Evolutionary conservation across 768 basidiomycete genomes (phyloP), one percentile per base, ranked within the genome.

Genomic region (Russula sp.): DNA sequence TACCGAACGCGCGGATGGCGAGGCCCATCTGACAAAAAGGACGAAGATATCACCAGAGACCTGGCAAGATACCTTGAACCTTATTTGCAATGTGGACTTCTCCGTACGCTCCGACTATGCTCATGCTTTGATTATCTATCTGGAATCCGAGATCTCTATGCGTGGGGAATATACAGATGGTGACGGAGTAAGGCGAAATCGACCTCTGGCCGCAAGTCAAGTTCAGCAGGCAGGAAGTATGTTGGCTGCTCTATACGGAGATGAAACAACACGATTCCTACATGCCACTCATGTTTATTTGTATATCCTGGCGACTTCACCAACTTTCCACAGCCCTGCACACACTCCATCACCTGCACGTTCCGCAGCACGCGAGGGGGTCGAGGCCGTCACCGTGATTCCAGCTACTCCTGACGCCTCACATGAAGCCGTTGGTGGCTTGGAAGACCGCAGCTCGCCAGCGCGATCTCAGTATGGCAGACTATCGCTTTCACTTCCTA

Each of bases 1-100:
- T 25, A 49, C 50, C 11, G 63, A 65, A 36, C 65, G 56, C 46
- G 35, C 52, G 8, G 68, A 71, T 13, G 67, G 65, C 5, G 72
- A 72, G 9, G 58, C 75, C 50, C 78, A 76, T 25, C 69, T 74
- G 29, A 77, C 83, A n/a, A 79, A 84, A 55, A 77, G 90, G 60
- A 85, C 83, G 10, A 79, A 79, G 63, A 81, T 97, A 36, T 78
- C 87, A 3, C 86, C 88, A 34, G 92, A 93, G 69, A 82, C 88
- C 38, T 96, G 93, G 93, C 90, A 93, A 70, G 93, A 96, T 63
- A 94, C 90, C 2, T 73, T 96, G 47, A 87, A 86, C 51, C 77
- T 97, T 32, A 73, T 96, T 5, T 95, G 92, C 70, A 92, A 96
- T 70, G 72, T 75, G 13, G 86, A 91, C 59, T 86, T 82, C 67